Base-by-base conservation (phyloP, 805 yeast genomes). In the Sungouiella blattae region DNA sequence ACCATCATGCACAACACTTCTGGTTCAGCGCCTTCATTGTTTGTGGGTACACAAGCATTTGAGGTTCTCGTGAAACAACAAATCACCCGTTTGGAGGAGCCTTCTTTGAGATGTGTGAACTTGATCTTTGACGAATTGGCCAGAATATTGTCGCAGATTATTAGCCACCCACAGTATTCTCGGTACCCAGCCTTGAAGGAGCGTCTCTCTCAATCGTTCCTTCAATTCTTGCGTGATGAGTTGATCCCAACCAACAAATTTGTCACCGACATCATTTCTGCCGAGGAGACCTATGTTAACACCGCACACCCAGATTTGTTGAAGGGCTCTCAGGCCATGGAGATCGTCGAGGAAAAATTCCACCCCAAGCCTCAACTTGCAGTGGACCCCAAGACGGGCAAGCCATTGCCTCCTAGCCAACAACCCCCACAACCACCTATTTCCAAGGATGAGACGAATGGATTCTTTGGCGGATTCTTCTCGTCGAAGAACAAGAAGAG, bases 241-340 rank as follows among this genome's bases (percentile, higher is more conserved):
- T 74, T 87, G 46, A 58, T 78, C 14, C 98, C 98, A 42, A 87
- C 98, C 15, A 87, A 83, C 57, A 74, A 75, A 35, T 86, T 93
- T 53, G 96, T 89, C 26, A 62, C 71, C 22, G 97, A 93, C 59
- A 73, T 93, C 40, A 87, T 93, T 49, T 69, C 63, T 40, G 71
- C 95, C 41, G 98, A 93, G 64, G 91, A 89, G 54, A 83, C 95
- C 3, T 93, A 93, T 62, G 88, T 93, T 50, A 93, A 93, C 64
- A 93, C 98, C 4, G 98, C 96, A 2, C 98, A 93, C 57, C 97
- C 98, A 4, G 98, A 93, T 59, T 77, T 93, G 54, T 73, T 93
- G 50, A 89, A 86, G 59, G 98, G 98, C 30, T 83, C 95, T 22
- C 89, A 84, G 54, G 98, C 98, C 5, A 83, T 91, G 93, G 80